Evolutionary conservation across 2,329 filamentous ascomycete species (phyloP), one percentile per base, ranked within the genome.

Genomic region (Penicillium sp.): DNA sequence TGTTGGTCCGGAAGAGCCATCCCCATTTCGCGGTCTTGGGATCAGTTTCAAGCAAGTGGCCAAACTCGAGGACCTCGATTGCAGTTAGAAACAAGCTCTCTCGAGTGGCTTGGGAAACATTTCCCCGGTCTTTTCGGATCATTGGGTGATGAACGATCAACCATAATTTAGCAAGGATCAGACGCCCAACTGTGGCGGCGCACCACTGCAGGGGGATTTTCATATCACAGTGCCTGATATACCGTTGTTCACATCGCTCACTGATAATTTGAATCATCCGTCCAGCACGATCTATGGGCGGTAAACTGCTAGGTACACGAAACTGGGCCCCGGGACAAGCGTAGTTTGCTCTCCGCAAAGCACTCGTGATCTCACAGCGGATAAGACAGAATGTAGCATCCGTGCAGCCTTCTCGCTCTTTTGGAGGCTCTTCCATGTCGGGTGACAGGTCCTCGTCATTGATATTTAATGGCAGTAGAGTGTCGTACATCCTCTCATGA

Each of bases 111-210:
- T 82, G 79, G 0, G 84, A 81, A 8, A 88, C 76, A 27, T 78
- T 79, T n/a, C 79, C 79, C 27, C 84, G 60, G 37, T 70, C 81
- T 34, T 80, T 79, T 49, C 85, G 82, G 32, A 88, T 84, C 64
- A 87, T 80, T 0, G 89, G 88, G 62, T 93, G 86, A 65, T 93
- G 89, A 3, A 90, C 81, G 56, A 91, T 81, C 35, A 94, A 79
- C 75, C 86, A 90, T 77, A 91, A 85, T 72, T 91, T 93, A 50
- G 86, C 86, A 74, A 91, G 83, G 58, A 92, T 85, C 32, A 93
- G 78, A 10, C 88, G 83, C 3, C 84, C 81, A 25, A 90, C 79
- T 29, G 87, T 88, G 4, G 84, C 85, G 8, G 82, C 82, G 27
- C 88, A 82, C 86, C 87, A 90, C 59, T 85, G 85, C 1, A 90